Base-by-base conservation (phyloP, 2,329 filamentous ascomycete genomes). In the Penicillium sp. region DNA sequence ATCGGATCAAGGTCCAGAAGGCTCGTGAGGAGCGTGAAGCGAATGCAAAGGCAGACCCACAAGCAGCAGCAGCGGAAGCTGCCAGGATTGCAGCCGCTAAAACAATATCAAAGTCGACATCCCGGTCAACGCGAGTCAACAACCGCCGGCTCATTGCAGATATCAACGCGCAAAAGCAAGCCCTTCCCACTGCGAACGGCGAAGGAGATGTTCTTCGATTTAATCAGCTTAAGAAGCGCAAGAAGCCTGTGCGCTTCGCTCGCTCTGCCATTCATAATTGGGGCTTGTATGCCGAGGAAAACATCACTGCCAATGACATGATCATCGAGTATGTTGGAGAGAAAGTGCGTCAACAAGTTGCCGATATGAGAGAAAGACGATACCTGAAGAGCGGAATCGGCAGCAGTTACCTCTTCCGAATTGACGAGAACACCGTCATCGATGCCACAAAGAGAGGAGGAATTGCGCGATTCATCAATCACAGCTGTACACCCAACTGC, bases 251-350 rank as follows among this genome's bases (percentile, higher is more conserved):
- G 73, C 94, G 95, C 72, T 99, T 99, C 76, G 94, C 93, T 56
- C 86, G 94, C 44, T 99, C 94, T 51, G 94, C 94, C 45, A 99
- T 99, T 68, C 94, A 99, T 77, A 97, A 97, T 69, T 99, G 94
- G 94, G 94, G 94, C 29, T 79, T 99, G 29, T 99, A 99, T 71
- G 92, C 94, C 4, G 93, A 97, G 82, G 94, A 99, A 77, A 94
- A 96, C 71, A 99, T 99, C 62, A 85, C 89, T 59, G 92, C 93
- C 73, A 95, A 96, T 74, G 94, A 99, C 76, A 97, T 99, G 92
- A 99, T 99, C 72, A 99, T 99, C 70, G 94, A 99, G 78, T 99
- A 99, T 72, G 94, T 99, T 11, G 94, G 94, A 59, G 94, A 99
- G 78, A 94, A 96, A 75, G 92, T 99, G 38, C 87, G 94, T 56